Evolutionary conservation across 345 rosid species (phyloP).

Genomic region (Populus simonii): DNA sequence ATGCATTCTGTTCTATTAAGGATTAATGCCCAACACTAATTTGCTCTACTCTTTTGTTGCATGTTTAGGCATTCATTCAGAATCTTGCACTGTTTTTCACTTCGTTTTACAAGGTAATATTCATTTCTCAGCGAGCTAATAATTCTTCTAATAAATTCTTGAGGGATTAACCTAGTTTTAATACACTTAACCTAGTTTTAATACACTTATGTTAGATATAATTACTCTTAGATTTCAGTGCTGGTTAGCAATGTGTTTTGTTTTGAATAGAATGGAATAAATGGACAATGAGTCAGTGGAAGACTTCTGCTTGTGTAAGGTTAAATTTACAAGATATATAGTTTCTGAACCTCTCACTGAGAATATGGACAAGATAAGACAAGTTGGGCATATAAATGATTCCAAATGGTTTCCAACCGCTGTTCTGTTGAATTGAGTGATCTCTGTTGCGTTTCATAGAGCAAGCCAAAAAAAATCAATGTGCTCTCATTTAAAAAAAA

Average conservation of each 20-base stretch:
- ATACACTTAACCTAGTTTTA: background rate
- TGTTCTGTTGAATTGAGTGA: background rate
- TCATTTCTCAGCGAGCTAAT: background rate
- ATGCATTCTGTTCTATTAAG: background rate
- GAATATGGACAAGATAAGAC: background rate
- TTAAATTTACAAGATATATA: background rate
- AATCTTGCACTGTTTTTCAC: constrained; percentile 95
- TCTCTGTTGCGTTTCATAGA: background rate
- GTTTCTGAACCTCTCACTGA: background rate
- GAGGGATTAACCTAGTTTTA: background rate
- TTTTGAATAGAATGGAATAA: background rate
- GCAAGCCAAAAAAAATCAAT: background rate
- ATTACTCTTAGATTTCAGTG: background rate
- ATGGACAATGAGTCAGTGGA: background rate
- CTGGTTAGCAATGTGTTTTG: background rate
- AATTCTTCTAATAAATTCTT: background rate
- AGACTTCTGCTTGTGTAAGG: background rate
- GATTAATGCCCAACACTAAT: background rate
- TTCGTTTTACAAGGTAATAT: constrained; percentile 82
- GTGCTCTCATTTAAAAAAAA: background rate
- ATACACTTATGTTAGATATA: background rate
- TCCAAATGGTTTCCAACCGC: background rate
- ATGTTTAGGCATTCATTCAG: constrained; percentile 91
- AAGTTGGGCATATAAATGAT: background rate
- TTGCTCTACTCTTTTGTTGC: constrained; percentile 4